A percentile compares a stretch with the other conserved stretches of the same genome.
Evolutionary conservation across 208 protist species (phyloP).

Genomic region (Borovskyia barvae): DNA sequence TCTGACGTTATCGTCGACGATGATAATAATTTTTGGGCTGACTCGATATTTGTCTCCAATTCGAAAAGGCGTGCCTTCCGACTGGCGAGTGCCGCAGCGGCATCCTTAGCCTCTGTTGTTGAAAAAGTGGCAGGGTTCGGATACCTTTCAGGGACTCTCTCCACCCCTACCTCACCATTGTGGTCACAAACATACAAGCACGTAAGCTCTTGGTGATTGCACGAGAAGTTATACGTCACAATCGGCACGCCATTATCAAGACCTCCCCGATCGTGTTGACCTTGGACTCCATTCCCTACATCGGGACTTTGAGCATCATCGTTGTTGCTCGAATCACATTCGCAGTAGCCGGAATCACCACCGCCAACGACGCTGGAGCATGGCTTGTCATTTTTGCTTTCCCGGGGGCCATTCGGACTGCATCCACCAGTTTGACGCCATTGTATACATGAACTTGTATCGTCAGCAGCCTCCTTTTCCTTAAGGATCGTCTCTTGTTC

Average conservation of each 20-base stretch:
- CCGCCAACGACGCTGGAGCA: slow-evolving; percentile 35
- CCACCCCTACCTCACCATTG: slow-evolving; percentile 23
- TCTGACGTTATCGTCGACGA: slow-evolving; percentile 34
- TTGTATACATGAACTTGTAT: slow-evolving; percentile 17
- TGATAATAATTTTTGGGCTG: slow-evolving; percentile 9
- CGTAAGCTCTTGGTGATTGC: slow-evolving; percentile 34
- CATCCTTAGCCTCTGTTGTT: slow-evolving; percentile 26
- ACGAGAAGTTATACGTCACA: slow-evolving; percentile 34
- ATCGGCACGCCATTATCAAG: background rate
- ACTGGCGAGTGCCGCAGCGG: slow-evolving; percentile 10
- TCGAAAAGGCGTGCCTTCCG: slow-evolving; percentile 13
- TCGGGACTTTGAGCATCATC: background rate
- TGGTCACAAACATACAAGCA: slow-evolving; percentile 59
- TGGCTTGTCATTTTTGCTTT: slow-evolving; percentile 22
- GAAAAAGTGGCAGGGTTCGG: slow-evolving; percentile 25
- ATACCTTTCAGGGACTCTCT: slow-evolving; percentile 3
- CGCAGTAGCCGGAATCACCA: slow-evolving; percentile 52
- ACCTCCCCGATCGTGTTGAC: background rate
- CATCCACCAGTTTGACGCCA: slow-evolving; percentile 54
- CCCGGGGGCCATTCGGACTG: slow-evolving; percentile 15
- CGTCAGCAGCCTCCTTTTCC: slow-evolving; percentile 3
- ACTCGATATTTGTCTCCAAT: slow-evolving; percentile 18
- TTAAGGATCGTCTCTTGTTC: slow-evolving; percentile 8
- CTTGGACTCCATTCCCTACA: background rate
- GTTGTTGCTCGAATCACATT: slow-evolving; percentile 21